Base-by-base conservation (phyloP, 768 basidiomycete genomes). In the Pisolithus marmoratus region DNA sequence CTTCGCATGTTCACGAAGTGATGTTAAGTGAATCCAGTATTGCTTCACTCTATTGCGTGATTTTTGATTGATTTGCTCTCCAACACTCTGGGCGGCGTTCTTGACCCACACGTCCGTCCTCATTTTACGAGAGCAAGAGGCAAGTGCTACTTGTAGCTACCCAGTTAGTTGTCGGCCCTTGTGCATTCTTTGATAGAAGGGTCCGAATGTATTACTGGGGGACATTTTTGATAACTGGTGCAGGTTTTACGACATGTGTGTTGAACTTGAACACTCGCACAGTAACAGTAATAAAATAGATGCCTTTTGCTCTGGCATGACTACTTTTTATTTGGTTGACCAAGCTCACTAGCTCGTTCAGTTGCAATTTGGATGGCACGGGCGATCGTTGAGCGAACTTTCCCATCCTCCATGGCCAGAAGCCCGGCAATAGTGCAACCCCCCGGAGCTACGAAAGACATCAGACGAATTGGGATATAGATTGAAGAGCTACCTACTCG, bases 381-480 rank as follows among this genome's bases (percentile, higher is more conserved):
- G 17, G 96, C 95, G 63, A 99, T 94, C 0, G 94, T 97, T 0
- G 91, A 94, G 20, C 96, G 80, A 15, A 99, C 87, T 59, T 82
- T 76, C 0, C 95, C 95, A 58, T 99, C 96, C 68, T 99, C 96
- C 66, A 99, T 78, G 0, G 91, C 86, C 19, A 99, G 73, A 24
- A 99, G 72, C n/a, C 96, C 96, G 3, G 96, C 96, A 58, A 99
- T 98, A 0, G 96, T 99, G 61, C 94, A 96, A 43, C 96, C 96
- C 51, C 95, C 96, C 0, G 96, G 96, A 37, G 96, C 95, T 97
- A 55, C 27, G 44, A 31, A 50, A n/a, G 24, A 7, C 62, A 45
- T 46, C 52, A 15, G 61, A 36, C 12, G 8, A 3, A 2, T 38
- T 2, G 23, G 36, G 19, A 37, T 40, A 12, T 48, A 34, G 54